Evolutionary conservation across 2,329 filamentous ascomycete genomes (phyloP).

Genomic region (Paecilomyces formosus): DNA sequence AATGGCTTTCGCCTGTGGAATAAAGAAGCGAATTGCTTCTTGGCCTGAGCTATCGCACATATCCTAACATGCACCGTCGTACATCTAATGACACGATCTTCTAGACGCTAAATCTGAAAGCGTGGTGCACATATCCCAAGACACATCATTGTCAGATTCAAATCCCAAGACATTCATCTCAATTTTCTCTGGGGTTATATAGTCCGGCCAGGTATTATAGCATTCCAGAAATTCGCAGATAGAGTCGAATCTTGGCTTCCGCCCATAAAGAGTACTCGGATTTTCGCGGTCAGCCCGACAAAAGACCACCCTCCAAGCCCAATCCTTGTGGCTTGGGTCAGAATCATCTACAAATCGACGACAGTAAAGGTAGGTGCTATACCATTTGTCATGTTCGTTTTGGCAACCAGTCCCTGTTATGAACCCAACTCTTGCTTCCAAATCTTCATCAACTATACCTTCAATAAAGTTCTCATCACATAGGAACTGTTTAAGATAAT

Average conservation of each 20-base stretch:
- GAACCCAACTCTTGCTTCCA: neutral
- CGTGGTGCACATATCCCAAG: no score
- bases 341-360: neutral
- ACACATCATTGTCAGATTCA: neutral
- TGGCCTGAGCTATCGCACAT: no score
- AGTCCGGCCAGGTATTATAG: slow-evolving; percentile 7
- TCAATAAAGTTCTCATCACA: neutral
- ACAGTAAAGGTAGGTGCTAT: neutral
- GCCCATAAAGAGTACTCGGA: slow-evolving; percentile 4
- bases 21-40: no score
- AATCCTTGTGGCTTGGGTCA: neutral
- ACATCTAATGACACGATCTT: no score
- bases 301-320: slow-evolving; percentile 1
- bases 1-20: no score
- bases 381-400: neutral
- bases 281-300: neutral
- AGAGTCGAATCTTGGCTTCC: slow-evolving; percentile 7
- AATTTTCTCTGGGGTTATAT: neutral
- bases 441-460: neutral
- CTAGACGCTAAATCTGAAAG: no score
- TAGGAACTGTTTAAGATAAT: neutral
- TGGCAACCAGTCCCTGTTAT: slow-evolving; percentile 9
- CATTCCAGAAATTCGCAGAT: slow-evolving; percentile 9
- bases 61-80: no score
- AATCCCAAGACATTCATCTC: neutral